phyloP scores from a whole-genome alignment of 23 red algal species.

The Gracilaria caudata region DNA sequence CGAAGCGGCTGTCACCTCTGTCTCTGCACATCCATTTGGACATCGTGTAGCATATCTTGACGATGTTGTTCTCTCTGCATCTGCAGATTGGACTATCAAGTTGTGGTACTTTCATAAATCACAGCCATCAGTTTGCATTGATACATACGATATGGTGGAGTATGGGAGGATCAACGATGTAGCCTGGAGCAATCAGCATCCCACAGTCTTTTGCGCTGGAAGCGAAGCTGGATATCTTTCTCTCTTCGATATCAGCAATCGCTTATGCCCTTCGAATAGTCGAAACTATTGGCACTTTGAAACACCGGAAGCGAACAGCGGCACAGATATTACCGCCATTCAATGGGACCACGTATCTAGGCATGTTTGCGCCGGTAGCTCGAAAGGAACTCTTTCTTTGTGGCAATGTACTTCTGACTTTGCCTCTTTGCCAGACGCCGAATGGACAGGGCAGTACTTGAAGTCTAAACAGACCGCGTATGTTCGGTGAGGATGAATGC shows the following conservation, averaged over 20 bases:
- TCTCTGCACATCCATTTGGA: conserved; percentile 39
- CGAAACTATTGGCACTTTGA: conserved; percentile 33
- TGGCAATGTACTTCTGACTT: conserved; percentile 41
- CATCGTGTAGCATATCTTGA: conserved; percentile 27
- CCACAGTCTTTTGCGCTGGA: conserved; percentile 33
- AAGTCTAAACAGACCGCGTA: conserved; percentile 11
- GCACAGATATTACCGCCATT: not conserved
- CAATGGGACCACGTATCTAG: conserved; percentile 19
- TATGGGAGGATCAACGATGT: conserved; percentile 39
- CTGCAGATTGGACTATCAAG: conserved; percentile 42
- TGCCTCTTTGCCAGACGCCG: conserved; percentile 35
- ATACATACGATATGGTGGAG: conserved; percentile 37
- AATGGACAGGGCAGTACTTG: conserved; percentile 55
- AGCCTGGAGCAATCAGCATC: conserved; percentile 47
- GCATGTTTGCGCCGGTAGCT: conserved; percentile 39
- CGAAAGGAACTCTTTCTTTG: conserved; percentile 26
- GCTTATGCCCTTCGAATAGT: not conserved
- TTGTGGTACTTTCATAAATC: conserved; percentile 46
- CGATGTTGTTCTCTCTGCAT: conserved; percentile 32
- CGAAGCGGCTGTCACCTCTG: conserved; percentile 9
- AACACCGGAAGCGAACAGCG: not conserved
- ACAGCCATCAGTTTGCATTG: conserved; percentile 1
- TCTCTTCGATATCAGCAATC: conserved; percentile 43
- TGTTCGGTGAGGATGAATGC: not conserved
- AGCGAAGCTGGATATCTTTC: conserved; percentile 29